These are phyloP conservation scores for Metschnikowia lunata DNA, from an alignment of 805 yeast genomes.

Conservation along the genomic window DNA sequence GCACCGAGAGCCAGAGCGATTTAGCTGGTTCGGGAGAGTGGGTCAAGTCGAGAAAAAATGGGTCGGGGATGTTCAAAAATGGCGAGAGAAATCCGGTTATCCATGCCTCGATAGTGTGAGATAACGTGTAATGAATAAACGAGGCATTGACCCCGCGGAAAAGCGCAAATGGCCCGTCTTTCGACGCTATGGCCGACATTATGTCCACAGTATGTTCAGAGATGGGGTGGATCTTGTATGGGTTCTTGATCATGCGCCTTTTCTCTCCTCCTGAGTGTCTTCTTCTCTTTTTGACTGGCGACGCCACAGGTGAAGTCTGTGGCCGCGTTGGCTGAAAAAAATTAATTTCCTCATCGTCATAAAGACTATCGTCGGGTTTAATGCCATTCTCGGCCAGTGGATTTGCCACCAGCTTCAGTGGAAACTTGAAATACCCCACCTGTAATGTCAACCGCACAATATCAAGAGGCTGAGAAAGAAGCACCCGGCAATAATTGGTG, in stretches of 20 bases:
- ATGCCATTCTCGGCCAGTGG: background rate
- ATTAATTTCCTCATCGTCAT: conserved; percentile 29
- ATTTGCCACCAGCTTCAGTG: background rate
- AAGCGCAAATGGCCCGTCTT: conserved; percentile 67
- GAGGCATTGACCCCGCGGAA: conserved; percentile 77
- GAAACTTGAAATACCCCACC: conserved; percentile 57
- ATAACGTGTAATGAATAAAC: conserved; percentile 69
- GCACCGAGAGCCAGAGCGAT: conserved; percentile 62
- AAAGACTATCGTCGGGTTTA: conserved; percentile 1
- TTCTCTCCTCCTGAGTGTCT: background rate
- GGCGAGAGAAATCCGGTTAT: conserved; percentile 84
- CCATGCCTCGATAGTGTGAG: conserved; percentile 85
- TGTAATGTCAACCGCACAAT: conserved; percentile 74
- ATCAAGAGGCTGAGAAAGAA: conserved; percentile 85
- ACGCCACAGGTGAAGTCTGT: background rate
- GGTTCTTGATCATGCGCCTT: conserved; percentile 1
- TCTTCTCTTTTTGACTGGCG: background rate
- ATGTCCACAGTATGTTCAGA: conserved; percentile 63
- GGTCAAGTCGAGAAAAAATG: conserved; percentile 74
- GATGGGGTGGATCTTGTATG: conserved; percentile 47
- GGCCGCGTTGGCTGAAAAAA: conserved; percentile 28
- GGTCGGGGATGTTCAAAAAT: conserved; percentile 78
- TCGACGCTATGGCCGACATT: conserved; percentile 57
- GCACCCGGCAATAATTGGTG: conserved; percentile 62
- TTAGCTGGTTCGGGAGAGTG: conserved; percentile 73